These are phyloP conservation scores for Hysterangium stoloniferum DNA, from an alignment of 768 basidiomycete genomes.

Conservation along the genomic window DNA sequence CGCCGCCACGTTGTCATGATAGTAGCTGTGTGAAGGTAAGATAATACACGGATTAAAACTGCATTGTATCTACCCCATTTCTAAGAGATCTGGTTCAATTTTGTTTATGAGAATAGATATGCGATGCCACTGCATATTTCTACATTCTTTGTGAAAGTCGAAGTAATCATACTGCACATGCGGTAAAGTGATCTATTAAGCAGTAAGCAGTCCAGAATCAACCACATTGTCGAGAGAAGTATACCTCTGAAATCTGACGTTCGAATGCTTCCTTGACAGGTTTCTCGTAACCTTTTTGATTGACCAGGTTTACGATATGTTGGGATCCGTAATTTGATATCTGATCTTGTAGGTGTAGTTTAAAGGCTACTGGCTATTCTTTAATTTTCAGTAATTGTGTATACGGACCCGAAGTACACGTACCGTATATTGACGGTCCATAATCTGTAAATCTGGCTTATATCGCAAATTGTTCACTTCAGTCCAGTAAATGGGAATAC, in stretches of 20 bases:
- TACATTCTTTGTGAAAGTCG: conserved; percentile 96
- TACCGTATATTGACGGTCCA: conserved; percentile 87
- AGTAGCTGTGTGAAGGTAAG: conserved; percentile 47
- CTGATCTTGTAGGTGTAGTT: conserved; percentile 67
- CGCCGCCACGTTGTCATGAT: conserved; percentile 51
- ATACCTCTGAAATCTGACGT: conserved; percentile 56
- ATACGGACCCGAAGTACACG: conserved; percentile 19
- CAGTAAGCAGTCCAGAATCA: not conserved
- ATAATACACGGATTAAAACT: not conserved
- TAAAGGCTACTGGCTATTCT: conserved; percentile 60
- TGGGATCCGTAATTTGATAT: conserved; percentile 69
- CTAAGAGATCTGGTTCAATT: conserved; percentile 59
- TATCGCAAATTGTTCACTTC: conserved; percentile 94
- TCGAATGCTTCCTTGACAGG: conserved; percentile 96
- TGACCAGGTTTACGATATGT: conserved; percentile 83
- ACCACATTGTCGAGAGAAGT: not conserved
- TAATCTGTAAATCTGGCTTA: conserved; percentile 92
- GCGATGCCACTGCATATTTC: conserved; percentile 90
- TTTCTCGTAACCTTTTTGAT: conserved; percentile 87
- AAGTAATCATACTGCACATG: conserved; percentile 88
- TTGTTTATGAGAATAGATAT: conserved; percentile 75
- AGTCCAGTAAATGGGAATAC: conserved; percentile 92
- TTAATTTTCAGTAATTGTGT: not conserved
- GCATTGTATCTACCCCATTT: conserved; percentile 46
- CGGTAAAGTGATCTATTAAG: conserved; percentile 46